A percentile compares a stretch with the other conserved stretches of the same genome.
Evolutionary conservation across 1,284 basidiomycete species (phyloP).

Genomic region (Inonotus hispidus): DNA sequence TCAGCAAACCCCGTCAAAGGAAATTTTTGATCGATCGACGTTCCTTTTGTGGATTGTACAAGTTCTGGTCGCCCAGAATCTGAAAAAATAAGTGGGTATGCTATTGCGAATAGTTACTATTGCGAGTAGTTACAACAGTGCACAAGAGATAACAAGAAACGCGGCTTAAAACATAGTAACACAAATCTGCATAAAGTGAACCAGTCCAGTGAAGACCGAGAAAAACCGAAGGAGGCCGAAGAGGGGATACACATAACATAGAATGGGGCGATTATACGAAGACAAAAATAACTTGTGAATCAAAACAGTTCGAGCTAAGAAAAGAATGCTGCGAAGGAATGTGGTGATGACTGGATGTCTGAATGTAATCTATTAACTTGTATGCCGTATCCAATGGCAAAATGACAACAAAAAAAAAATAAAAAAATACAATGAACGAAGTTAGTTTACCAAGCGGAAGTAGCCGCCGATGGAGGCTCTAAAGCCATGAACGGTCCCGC

Average conservation of each 20-base stretch:
- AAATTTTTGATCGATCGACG: background rate
- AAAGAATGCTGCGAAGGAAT: background rate
- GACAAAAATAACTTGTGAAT: background rate
- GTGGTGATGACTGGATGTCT: background rate
- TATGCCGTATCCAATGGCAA: background rate
- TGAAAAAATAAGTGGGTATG: background rate
- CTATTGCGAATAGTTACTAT: background rate
- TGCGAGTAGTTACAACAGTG: background rate
- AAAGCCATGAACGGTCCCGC: conserved; percentile 18
- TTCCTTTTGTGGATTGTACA: background rate
- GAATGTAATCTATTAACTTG: background rate
- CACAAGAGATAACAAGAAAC: background rate
- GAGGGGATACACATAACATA: background rate
- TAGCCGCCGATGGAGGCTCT: conserved; percentile 3
- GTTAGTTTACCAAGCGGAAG: conserved; percentile 4
- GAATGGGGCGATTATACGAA: background rate
- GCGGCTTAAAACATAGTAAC: background rate
- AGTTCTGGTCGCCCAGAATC: background rate
- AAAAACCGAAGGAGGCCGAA: background rate
- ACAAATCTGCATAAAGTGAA: background rate
- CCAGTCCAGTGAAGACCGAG: background rate
- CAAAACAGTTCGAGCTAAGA: background rate
- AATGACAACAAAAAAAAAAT: background rate
- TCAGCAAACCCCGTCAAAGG: background rate
- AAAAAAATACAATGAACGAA: background rate